A percentile compares a stretch with the other conserved stretches of the same genome.
phyloP scores from a whole-genome alignment of 2,329 filamentous ascomycete species.

The Rosellinia necatrix region DNA sequence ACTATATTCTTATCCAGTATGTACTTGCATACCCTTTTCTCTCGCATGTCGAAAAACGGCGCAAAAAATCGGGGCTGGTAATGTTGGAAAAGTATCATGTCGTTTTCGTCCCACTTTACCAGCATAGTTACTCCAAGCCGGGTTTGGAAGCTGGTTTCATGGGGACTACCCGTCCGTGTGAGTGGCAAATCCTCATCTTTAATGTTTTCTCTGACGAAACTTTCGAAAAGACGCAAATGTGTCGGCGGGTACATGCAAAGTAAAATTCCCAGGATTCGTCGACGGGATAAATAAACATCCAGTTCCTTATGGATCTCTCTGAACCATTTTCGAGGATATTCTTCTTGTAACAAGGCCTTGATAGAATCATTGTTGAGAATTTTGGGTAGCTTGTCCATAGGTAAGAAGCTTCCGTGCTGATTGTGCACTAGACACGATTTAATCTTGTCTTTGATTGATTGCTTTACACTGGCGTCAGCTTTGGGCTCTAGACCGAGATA shows the following conservation, averaged over 20 bases:
- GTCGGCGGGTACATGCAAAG: not conserved
- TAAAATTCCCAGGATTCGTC: conserved; percentile 5
- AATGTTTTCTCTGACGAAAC: not conserved
- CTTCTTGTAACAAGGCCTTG: not conserved
- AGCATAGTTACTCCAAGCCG: not conserved
- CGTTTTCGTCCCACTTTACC: not conserved
- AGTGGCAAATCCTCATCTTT: conserved; percentile 2
- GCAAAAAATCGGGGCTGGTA: conserved; percentile 4
- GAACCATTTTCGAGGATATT: not conserved
- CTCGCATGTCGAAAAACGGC: conserved; percentile 1
- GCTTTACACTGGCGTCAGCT: not conserved
- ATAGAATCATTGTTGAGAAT: not conserved
- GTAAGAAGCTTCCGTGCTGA: not conserved
- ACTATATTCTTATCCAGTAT: not conserved
- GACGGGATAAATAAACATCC: not conserved
- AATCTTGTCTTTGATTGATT: not conserved
- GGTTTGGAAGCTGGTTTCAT: not conserved
- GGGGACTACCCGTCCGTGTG: not conserved
- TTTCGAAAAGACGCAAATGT: not conserved
- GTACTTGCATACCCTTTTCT: not conserved
- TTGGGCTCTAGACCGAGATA: not conserved
- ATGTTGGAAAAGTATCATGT: not conserved
- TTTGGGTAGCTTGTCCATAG: not conserved
- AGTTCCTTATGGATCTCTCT: not conserved
- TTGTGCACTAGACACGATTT: not conserved